phyloP scores from a whole-genome alignment of 345 rosid species.

The Hibiscus syriacus region DNA sequence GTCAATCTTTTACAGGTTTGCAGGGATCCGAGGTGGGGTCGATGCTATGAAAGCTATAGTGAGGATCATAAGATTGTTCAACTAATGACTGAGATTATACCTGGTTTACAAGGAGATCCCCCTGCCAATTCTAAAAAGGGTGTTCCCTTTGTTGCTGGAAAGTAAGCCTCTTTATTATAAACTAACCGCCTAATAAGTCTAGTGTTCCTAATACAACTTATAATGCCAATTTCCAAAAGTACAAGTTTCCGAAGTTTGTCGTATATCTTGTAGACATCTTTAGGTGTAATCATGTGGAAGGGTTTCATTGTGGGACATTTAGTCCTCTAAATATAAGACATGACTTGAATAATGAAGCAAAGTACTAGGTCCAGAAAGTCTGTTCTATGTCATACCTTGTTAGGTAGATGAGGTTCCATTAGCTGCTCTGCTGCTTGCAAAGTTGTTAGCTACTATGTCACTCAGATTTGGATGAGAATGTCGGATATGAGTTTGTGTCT shows the following conservation, averaged over 20 bases:
- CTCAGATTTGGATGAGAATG: background rate
- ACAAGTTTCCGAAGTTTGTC: background rate
- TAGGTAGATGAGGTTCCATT: background rate
- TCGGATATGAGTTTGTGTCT: background rate
- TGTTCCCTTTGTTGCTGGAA: conserved; percentile 58
- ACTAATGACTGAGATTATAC: no score
- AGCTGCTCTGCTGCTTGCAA: background rate
- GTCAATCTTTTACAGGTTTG: conserved; percentile 39
- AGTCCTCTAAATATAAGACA: background rate
- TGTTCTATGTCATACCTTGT: background rate
- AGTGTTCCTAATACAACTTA: background rate
- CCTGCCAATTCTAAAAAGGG: conserved; percentile 39
- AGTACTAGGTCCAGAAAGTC: background rate
- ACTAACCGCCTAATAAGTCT: background rate
- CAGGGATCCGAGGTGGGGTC: conserved; percentile 83
- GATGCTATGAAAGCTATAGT: conserved; percentile 76
- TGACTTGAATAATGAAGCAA: background rate
- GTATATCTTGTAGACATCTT: background rate
- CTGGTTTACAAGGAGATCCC: conserved; percentile 63
- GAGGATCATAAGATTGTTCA: conserved; percentile 54
- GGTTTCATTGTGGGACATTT: conserved; percentile 2
- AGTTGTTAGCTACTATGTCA: background rate
- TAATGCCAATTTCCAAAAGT: background rate
- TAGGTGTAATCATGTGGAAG: background rate
- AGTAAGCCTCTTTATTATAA: conserved; percentile 32